phyloP scores from a whole-genome alignment of 768 basidiomycete genomes.

The Lanmaoa rubissima region DNA sequence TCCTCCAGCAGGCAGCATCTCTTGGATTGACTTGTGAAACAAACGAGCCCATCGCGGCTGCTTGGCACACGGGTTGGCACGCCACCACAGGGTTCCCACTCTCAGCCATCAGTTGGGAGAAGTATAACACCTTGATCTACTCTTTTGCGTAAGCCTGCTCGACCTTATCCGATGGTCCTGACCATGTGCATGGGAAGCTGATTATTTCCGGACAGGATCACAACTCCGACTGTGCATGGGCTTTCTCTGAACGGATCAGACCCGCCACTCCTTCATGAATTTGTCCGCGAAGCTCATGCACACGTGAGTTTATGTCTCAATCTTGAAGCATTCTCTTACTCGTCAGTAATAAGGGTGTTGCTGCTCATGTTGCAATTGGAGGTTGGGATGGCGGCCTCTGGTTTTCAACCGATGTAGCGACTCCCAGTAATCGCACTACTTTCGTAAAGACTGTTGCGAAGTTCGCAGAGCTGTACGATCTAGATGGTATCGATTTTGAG shows the following conservation, averaged over 20 bases:
- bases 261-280: constrained; percentile 48
- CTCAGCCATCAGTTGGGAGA: constrained; percentile 57
- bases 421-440: constrained; percentile 50
- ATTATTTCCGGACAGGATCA: constrained; percentile 22
- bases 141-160: constrained; percentile 53
- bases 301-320: constrained; percentile 26
- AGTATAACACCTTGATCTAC: constrained; percentile 66
- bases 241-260: constrained; percentile 43
- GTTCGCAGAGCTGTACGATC: constrained; percentile 45
- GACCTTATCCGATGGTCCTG: too few relatives aligned
- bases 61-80: constrained; percentile 71
- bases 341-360: constrained; percentile 42
- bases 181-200: neutral
- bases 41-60: constrained; percentile 39
- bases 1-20: neutral
- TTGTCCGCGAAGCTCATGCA: constrained; percentile 46
- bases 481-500: constrained; percentile 50
- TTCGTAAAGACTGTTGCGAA: constrained; percentile 55
- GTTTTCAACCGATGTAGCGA: constrained; percentile 63
- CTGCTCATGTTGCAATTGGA: constrained; percentile 60
- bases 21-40: neutral
- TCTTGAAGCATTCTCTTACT: neutral
- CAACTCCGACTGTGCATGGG: constrained; percentile 32
- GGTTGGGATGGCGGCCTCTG: constrained; percentile 66
- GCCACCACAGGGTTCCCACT: constrained; percentile 49